Base-by-base conservation (phyloP, 768 basidiomycete species). In the Porphyrellus cyaneotinctus region DNA sequence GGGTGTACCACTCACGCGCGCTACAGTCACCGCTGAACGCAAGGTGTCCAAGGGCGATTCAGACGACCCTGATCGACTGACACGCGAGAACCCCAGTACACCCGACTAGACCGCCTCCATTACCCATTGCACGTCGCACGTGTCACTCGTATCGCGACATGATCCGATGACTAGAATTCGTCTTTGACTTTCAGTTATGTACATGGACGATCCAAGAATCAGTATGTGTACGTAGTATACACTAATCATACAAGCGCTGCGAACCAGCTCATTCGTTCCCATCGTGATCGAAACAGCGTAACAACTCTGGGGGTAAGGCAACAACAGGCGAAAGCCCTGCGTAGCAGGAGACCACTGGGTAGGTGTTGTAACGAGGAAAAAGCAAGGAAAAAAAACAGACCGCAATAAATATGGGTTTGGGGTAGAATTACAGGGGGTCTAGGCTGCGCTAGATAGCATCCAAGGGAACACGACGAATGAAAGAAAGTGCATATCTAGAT, bases 381-480 rank as follows among this genome's bases (percentile, higher is more conserved):
- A 44, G 23, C 43, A 49, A 2, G 31, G 23, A 4, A 36, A 47
- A 37, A 23, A 18, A 14, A 22, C 23, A 30, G 26, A 33, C 24
- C 41, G 39, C 37, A 24, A 63, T 64, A 64, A 56, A 67, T 66
- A 69, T 49, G 31, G 35, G 43, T 26, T 11, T n/a, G 35, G 58
- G 54, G 55, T 56, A 68, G 59, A 61, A 55, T 47, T 68, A 68
- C 66, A 68, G 20, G 49, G 26, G 52, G 54, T 68, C 67, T 68
- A 69, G 67, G 60, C 67, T 54, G 58, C 41, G 61, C 67, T 69
- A 67, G 67, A 69, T 61, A 53, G 51, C 52, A 59, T 66, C 57
- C 56, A 58, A 59, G 39, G 54, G 44, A 43, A 30, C 50, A 17
- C 39, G 14, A 26, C 31, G 31, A 17, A 33, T 31, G 22, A 37